Percentiles rank a stretch among this genome's conserved stretches.
phyloP scores from a whole-genome alignment of 345 rosid species.

The Gossypium rotundifolium region DNA sequence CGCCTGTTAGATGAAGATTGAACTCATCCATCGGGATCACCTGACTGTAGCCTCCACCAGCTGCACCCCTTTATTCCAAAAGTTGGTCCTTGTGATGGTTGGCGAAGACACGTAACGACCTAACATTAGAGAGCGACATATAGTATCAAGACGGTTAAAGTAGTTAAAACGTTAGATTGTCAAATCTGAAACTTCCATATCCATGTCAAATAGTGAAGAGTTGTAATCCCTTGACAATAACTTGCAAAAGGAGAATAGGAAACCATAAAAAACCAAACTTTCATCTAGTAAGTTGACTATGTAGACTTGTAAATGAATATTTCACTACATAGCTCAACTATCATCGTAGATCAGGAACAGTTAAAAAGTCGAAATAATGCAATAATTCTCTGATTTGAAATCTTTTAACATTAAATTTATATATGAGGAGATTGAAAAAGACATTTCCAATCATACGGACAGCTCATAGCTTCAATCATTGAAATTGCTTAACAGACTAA shows the following conservation, averaged over 20 bases:
- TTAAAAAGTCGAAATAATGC: not conserved
- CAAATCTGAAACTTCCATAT: not conserved
- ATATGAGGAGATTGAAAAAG: not conserved
- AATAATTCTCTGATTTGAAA: not conserved
- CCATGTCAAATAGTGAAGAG: not conserved
- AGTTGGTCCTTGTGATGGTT: conserved; percentile 99
- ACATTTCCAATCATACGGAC: not conserved
- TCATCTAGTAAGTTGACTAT: not conserved
- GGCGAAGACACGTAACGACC: conserved; percentile 97
- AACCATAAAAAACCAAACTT: not conserved
- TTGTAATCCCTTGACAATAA: not conserved
- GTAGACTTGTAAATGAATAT: too few species aligned
- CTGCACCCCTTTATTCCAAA: conserved; percentile 99
- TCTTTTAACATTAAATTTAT: not conserved
- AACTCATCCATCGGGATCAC: conserved; percentile 99
- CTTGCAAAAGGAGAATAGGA: not conserved
- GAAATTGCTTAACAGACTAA: not conserved
- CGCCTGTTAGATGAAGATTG: conserved; percentile 95
- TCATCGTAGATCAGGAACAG: not conserved
- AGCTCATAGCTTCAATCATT: not conserved
- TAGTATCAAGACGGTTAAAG: conserved; percentile 1
- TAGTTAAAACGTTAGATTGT: not conserved
- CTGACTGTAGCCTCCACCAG: conserved; percentile 99
- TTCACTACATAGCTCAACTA: not conserved
- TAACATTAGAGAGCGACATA: conserved; percentile 21